Evolutionary conservation across 1,284 basidiomycete genomes (phyloP).

Genomic region (Leccinum fuscescens): DNA sequence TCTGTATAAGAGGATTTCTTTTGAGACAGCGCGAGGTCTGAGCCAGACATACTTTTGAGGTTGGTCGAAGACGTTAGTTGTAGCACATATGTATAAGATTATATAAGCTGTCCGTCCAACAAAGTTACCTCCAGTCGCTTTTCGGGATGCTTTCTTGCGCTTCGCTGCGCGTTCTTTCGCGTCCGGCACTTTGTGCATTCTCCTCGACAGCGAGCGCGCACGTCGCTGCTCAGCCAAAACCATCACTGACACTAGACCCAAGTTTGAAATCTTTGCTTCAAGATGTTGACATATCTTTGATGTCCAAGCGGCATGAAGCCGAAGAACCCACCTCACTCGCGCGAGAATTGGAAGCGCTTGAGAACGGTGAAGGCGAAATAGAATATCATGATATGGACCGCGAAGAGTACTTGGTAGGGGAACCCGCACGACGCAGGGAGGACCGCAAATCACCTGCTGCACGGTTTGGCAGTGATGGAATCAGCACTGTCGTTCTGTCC

Average conservation of each 20-base stretch:
- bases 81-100: slow-evolving; percentile 12
- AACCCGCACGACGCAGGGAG: slow-evolving; percentile 37
- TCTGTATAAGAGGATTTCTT: slow-evolving; percentile 9
- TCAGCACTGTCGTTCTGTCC: slow-evolving; percentile 71
- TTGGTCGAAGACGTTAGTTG: not conserved
- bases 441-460: slow-evolving; percentile 79
- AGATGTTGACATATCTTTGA: slow-evolving; percentile 65
- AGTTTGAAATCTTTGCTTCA: slow-evolving; percentile 56
- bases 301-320: slow-evolving; percentile 36
- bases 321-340: slow-evolving; percentile 16
- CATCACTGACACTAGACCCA: slow-evolving; percentile 61
- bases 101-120: slow-evolving; percentile 18
- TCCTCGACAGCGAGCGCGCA: slow-evolving; percentile 19
- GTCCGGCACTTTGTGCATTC: slow-evolving; percentile 17
- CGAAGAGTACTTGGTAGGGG: slow-evolving; percentile 28
- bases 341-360: slow-evolving; percentile 56
- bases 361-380: slow-evolving; percentile 31
- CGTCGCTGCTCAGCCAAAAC: slow-evolving; percentile 37
- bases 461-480: slow-evolving; percentile 67
- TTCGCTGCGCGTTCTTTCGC: slow-evolving; percentile 26
- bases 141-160: slow-evolving; percentile 23
- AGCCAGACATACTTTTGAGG: slow-evolving; percentile 17
- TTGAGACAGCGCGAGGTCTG: slow-evolving; percentile 9
- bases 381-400: slow-evolving; percentile 27
- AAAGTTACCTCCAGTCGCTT: not conserved